Percentiles rank a stretch among this genome's conserved stretches.
Conservation (phyloP, 768 basidiomycete genomes). For the Steccherinum ochraceum region DNA sequence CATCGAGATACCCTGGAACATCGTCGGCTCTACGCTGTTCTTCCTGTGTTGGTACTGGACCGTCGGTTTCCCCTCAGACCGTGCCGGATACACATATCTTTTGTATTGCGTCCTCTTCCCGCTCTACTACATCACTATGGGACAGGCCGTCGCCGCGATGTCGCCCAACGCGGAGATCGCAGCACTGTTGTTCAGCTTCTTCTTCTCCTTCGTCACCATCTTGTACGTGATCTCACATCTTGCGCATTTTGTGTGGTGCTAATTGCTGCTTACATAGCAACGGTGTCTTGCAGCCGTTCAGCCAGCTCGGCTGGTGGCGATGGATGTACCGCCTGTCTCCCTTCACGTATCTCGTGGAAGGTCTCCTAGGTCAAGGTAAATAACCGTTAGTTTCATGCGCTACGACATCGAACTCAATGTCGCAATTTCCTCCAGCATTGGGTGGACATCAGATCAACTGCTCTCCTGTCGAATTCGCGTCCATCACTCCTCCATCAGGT, state of each 20-base stretch:
- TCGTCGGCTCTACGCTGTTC: slow-evolving; percentile 32
- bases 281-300: slow-evolving; percentile 42
- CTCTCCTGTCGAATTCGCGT: slow-evolving; percentile 52
- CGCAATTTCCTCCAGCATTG: slow-evolving; percentile 31
- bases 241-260: background rate
- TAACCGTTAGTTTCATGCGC: background rate
- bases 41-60: slow-evolving; percentile 47
- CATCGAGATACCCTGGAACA: slow-evolving; percentile 39
- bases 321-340: slow-evolving; percentile 35
- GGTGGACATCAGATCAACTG: slow-evolving; percentile 49
- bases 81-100: slow-evolving; percentile 36
- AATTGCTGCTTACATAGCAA: slow-evolving; percentile 23
- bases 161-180: slow-evolving; percentile 36
- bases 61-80: slow-evolving; percentile 31
- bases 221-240: slow-evolving; percentile 28
- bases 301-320: slow-evolving; percentile 36
- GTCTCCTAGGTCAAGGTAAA: slow-evolving; percentile 40
- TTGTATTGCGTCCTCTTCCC: slow-evolving; percentile 32
- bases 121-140: slow-evolving; percentile 38
- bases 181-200: slow-evolving; percentile 28
- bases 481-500: slow-evolving; percentile 40
- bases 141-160: slow-evolving; percentile 34
- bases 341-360: slow-evolving; percentile 34
- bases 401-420: background rate
- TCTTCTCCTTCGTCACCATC: slow-evolving; percentile 35